Conservation (phyloP, 2,329 filamentous ascomycete genomes). For the Rhinocladiella mackenziei region DNA sequence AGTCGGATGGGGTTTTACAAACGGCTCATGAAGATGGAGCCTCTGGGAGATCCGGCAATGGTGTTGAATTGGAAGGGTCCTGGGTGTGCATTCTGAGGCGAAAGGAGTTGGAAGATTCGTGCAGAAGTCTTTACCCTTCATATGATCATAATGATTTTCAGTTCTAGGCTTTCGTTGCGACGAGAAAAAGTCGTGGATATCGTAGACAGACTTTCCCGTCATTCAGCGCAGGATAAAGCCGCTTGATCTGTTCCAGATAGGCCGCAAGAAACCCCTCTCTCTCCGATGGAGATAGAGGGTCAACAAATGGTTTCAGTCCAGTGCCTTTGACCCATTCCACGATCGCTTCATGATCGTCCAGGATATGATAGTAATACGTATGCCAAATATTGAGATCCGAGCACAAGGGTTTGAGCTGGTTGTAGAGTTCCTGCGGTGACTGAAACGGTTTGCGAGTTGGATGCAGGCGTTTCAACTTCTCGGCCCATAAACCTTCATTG, state of each 20-base stretch:
- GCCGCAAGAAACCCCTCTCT: slow-evolving; percentile 44
- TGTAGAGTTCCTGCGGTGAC: slow-evolving; percentile 46
- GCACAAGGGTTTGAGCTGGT: slow-evolving; percentile 46
- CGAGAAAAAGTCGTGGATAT: slow-evolving; percentile 57
- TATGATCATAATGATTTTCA: too few relatives aligned
- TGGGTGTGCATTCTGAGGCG: slow-evolving; percentile 7
- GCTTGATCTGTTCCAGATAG: slow-evolving; percentile 46
- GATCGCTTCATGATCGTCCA: slow-evolving; percentile 48
- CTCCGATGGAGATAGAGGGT: slow-evolving; percentile 43
- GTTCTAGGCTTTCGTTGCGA: too few relatives aligned
- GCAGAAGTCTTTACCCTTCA: too few relatives aligned
- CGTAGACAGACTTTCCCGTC: slow-evolving; percentile 54
- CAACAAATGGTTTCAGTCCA: slow-evolving; percentile 53
- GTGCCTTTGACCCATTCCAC: slow-evolving; percentile 60
- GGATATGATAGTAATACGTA: slow-evolving; percentile 51
- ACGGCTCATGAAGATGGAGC: slow-evolving; percentile 27
- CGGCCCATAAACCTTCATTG: slow-evolving; percentile 39
- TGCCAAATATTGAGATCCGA: slow-evolving; percentile 51
- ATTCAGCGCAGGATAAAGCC: slow-evolving; percentile 42
- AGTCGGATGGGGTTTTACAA: slow-evolving; percentile 27
- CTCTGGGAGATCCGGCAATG: slow-evolving; percentile 8
- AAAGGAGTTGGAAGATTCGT: too few relatives aligned
- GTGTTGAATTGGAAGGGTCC: slow-evolving; percentile 12
- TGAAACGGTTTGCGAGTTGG: slow-evolving; percentile 50
- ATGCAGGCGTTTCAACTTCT: slow-evolving; percentile 29